phyloP scores from a whole-genome alignment of 2,329 filamentous ascomycete genomes.

The Diaporthe sp. region DNA sequence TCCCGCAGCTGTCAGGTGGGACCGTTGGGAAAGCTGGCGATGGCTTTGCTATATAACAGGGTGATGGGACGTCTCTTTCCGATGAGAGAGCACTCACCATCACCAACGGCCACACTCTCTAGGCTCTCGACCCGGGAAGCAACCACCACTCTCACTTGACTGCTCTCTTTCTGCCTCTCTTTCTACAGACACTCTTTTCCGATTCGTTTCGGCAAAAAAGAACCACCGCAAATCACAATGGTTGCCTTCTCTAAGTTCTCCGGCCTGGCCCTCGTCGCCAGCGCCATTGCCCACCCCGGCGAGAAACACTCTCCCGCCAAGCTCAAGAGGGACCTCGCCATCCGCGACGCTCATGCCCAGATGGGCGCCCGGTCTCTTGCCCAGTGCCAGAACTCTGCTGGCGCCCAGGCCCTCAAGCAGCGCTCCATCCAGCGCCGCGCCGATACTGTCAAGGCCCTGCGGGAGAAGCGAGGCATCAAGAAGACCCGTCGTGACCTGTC shows the following conservation, averaged over 20 bases:
- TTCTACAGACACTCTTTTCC: neutral
- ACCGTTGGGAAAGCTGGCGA: neutral
- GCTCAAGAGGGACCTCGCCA: conserved; percentile 52
- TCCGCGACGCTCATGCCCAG: conserved; percentile 49
- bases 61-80: neutral
- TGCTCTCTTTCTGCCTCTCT: neutral
- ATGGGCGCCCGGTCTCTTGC: conserved; percentile 48
- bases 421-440: conserved; percentile 57
- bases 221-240: conserved; percentile 22
- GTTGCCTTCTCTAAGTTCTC: conserved; percentile 37
- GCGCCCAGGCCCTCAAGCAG: conserved; percentile 54
- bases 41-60: conserved; percentile 13
- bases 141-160: conserved; percentile 10
- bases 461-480: conserved; percentile 53
- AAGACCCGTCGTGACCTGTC: conserved; percentile 52
- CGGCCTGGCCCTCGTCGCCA: conserved; percentile 43
- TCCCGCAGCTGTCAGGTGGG: conserved; percentile 11
- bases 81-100: neutral
- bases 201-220: neutral
- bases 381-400: conserved; percentile 49
- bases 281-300: conserved; percentile 50
- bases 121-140: conserved; percentile 7
- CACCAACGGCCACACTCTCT: conserved; percentile 14
- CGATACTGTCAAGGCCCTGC: conserved; percentile 54
- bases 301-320: conserved; percentile 47